Percentiles rank a stretch among this genome's conserved stretches.
These are phyloP conservation scores for Chlamydomonas schloesseri DNA, from an alignment of 139 green algal genomes.

Conservation along the genomic window DNA sequence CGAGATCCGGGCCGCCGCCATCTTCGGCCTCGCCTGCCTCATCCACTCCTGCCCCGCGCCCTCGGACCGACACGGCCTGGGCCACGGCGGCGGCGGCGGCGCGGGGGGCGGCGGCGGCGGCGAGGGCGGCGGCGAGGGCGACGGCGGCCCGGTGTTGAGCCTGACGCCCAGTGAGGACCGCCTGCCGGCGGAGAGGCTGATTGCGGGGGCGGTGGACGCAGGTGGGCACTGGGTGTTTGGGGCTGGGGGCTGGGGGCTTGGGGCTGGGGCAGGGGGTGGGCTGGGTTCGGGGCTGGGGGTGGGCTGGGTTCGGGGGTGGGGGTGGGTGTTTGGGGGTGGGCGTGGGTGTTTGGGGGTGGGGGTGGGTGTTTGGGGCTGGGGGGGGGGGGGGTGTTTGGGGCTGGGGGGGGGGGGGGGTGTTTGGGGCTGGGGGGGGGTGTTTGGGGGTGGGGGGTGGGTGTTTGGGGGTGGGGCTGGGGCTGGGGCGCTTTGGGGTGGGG, in stretches of 20 bases:
- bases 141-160: constrained; percentile 5
- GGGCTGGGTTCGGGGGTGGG: no score
- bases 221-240: constrained; percentile 4
- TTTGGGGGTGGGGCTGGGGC: no score
- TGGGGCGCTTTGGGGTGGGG: no score
- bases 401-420: no score
- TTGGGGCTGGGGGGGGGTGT: no score
- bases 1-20: constrained; percentile 89
- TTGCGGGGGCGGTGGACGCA: constrained; percentile 60
- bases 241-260: background rate
- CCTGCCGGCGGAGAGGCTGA: constrained; percentile 63
- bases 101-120: background rate
- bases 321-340: no score
- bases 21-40: constrained; percentile 87
- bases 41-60: constrained; percentile 68
- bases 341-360: background rate
- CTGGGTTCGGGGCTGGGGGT: no score
- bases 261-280: no score
- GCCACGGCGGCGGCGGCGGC: background rate
- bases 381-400: no score
- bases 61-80: background rate
- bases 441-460: no score
- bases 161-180: constrained; percentile 58
- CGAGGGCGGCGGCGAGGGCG: background rate
- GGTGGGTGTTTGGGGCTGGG: no score